Conservation (phyloP, 148 eudicot species). For the Heliamphora exappendiculata region DNA sequence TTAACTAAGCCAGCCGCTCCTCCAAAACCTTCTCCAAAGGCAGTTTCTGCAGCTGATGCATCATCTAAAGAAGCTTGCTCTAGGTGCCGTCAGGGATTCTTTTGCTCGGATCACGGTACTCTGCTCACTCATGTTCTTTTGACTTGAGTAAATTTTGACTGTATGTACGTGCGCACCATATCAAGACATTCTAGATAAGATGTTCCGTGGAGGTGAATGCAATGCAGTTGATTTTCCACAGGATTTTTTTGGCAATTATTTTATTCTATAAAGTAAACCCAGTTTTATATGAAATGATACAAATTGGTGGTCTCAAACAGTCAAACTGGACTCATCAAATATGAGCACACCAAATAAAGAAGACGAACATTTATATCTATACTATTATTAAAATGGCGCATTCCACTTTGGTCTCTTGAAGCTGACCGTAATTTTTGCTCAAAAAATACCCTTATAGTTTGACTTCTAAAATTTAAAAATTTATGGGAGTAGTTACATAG, state of each 20-base stretch:
- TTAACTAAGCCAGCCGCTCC: slow-evolving; percentile 37
- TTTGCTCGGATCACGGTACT: slow-evolving; percentile 90
- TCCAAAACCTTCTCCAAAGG: slow-evolving; percentile 28
- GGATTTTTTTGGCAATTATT: neutral
- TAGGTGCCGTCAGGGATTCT: slow-evolving; percentile 91
- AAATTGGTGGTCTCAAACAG: neutral
- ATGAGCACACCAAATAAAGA: neutral
- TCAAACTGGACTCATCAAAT: neutral
- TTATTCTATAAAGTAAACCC: neutral
- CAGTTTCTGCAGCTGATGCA: slow-evolving; percentile 28
- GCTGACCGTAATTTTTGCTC: too few species aligned
- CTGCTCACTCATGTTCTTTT: neutral
- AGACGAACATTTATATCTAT: neutral
- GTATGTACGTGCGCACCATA: neutral
- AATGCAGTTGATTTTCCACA: neutral
- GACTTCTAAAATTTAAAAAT: too few species aligned
- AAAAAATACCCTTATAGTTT: too few species aligned
- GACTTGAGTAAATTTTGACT: neutral
- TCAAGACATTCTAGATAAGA: neutral
- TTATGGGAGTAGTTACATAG: too few species aligned
- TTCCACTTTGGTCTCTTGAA: too few species aligned
- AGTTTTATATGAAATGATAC: neutral
- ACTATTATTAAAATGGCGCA: too few species aligned
- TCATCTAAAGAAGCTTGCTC: slow-evolving; percentile 61
- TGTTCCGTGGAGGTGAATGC: neutral